Conservation (phyloP, 352 stramenopile genomes). For the Phytopythium boreale region DNA sequence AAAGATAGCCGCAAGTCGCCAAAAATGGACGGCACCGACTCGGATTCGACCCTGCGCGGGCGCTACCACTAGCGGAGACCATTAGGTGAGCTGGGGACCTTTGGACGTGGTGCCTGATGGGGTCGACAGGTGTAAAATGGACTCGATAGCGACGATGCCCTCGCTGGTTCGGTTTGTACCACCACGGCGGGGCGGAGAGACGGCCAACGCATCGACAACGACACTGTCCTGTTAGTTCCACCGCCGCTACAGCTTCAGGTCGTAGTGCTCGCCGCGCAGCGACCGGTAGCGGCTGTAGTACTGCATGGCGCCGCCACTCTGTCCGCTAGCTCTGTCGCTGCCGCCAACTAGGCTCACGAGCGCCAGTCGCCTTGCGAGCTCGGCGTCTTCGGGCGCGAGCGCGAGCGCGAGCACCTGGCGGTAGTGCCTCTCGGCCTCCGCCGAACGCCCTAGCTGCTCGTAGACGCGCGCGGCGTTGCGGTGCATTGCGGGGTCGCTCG, state of each 20-base stretch:
- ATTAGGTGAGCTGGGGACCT: no score
- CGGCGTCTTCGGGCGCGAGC: slow-evolving; percentile 36
- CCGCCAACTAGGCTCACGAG: slow-evolving; percentile 39
- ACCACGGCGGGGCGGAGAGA: no score
- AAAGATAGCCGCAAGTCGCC: not conserved
- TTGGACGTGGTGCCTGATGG: no score
- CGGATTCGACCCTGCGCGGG: no score
- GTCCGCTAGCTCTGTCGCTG: slow-evolving; percentile 4
- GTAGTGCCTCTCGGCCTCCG: slow-evolving; percentile 47
- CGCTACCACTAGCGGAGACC: no score
- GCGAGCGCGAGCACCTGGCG: slow-evolving; percentile 27
- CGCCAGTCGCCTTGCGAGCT: slow-evolving; percentile 35
- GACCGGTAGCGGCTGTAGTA: slow-evolving; percentile 45
- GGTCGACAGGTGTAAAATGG: not conserved
- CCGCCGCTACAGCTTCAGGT: slow-evolving; percentile 49
- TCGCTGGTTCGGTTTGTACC: no score
- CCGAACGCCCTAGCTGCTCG: slow-evolving; percentile 44
- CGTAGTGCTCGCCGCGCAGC: slow-evolving; percentile 50
- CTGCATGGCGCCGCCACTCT: slow-evolving; percentile 19
- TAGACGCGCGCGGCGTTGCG: slow-evolving; percentile 57
- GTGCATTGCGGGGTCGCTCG: slow-evolving; percentile 41
- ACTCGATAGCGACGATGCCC: not conserved
- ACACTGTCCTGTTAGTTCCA: not conserved
- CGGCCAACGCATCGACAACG: not conserved
- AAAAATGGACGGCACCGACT: not conserved